Percentiles rank a stretch among this genome's conserved stretches.
phyloP scores from a whole-genome alignment of 2,329 filamentous ascomycete species.

The Verticillium nubilum region DNA sequence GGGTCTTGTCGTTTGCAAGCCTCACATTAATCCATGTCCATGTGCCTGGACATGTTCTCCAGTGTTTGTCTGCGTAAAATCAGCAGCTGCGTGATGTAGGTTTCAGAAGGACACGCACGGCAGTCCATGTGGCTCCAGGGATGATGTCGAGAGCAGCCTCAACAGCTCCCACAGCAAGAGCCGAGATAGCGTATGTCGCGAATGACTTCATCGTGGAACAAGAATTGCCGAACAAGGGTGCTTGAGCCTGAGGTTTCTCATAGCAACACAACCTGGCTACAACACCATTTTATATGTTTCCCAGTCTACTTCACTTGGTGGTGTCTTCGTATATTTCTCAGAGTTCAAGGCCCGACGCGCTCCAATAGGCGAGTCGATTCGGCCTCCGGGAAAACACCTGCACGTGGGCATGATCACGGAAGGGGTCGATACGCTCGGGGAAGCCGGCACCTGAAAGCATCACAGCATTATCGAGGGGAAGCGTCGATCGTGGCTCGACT shows the following conservation, averaged over 20 bases:
- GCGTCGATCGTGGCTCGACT: not conserved
- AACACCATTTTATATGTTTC: not conserved
- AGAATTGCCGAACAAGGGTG: not conserved
- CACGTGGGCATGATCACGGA: not conserved
- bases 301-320: not conserved
- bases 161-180: constrained; percentile 3
- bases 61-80: constrained; percentile 27
- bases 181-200: not conserved
- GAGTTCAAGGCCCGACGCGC: not conserved
- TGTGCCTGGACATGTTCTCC: constrained; percentile 61
- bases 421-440: not conserved
- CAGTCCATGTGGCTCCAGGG: constrained; percentile 41
- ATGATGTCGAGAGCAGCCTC: constrained; percentile 27
- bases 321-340: not conserved
- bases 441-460: not conserved
- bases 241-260: not conserved
- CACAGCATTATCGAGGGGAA: not conserved
- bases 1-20: not conserved
- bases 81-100: not conserved
- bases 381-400: not conserved
- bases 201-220: not conserved
- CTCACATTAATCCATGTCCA: constrained; percentile 46
- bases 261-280: not conserved
- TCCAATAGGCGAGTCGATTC: not conserved
- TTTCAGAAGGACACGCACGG: constrained; percentile 20